Evolutionary conservation across 1,139 yeast genomes (phyloP).

Genomic region (Ashbya aceris): DNA sequence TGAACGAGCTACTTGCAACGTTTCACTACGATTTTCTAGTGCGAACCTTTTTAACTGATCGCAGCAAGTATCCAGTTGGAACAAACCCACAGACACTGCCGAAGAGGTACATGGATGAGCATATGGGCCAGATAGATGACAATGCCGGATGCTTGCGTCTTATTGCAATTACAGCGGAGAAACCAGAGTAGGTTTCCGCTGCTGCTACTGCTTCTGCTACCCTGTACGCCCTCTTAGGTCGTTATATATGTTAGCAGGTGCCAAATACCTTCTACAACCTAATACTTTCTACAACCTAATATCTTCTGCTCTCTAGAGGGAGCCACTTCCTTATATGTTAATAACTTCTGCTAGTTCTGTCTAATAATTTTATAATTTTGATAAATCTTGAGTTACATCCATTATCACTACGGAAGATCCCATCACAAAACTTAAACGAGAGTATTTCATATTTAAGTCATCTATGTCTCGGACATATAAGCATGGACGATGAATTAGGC

Average conservation of each 20-base stretch:
- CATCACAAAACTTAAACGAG: too few species aligned
- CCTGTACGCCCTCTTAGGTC: not conserved
- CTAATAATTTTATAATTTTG: too few species aligned
- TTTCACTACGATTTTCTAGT: constrained; percentile 17
- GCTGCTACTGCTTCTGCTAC: too few species aligned
- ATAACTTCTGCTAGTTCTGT: too few species aligned
- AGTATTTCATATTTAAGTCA: too few species aligned
- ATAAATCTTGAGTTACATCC: too few species aligned
- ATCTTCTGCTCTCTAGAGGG: too few species aligned
- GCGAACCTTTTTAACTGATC: constrained; percentile 15
- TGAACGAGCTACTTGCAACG: constrained; percentile 21
- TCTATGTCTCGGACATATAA: too few species aligned
- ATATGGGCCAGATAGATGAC: constrained; percentile 21
- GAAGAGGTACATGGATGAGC: constrained; percentile 22
- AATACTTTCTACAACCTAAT: not conserved
- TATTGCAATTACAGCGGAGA: constrained; percentile 23
- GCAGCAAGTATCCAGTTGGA: constrained; percentile 13
- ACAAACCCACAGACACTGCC: constrained; percentile 17
- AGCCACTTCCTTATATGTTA: too few species aligned
- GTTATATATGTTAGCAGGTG: not conserved
- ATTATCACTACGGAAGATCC: too few species aligned
- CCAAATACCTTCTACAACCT: not conserved
- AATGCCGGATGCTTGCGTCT: constrained; percentile 23
- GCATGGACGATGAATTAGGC: too few species aligned
- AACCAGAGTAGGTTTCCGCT: constrained; percentile 11